Base-by-base conservation (phyloP, 495 filamentous ascomycete genomes). In the Neurospora pannonica region DNA sequence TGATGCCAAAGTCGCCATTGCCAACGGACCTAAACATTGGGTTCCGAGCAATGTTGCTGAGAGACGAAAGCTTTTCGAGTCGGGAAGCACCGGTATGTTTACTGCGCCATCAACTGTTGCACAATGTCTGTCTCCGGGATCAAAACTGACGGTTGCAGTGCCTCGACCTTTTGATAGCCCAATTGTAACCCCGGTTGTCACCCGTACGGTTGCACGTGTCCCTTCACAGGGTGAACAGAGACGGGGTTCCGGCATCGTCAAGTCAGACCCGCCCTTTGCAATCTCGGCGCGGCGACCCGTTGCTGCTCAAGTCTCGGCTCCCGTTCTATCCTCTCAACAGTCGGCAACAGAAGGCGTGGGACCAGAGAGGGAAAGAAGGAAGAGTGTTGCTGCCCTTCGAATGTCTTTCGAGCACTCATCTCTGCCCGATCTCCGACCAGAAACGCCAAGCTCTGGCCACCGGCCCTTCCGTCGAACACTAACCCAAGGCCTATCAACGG, bases 341-440 rank as follows among this genome's bases (percentile, higher is more conserved):
- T 37, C 74, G 31, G 31, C 19, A 24, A 46, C 38, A 71, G 75
- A 43, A 72, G 60, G 10, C 62, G 3, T 72, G 69, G 10, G 11
- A 36, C 48, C 74, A 38, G 19, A 17, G 15, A n/a, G 72, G 17
- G 38, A 74, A 28, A 74, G 71, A 67, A 80, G 75, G 46, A 75
- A 74, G 48, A 84, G 82, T 40, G 82, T 84, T 38, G 79, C 82
- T 38, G 79, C 83, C 73, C 76, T 84, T 70, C 79, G 81, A 9
- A 73, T 76, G 74, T 79, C 80, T 4, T 84, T 84, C 38, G 81
- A 84, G 70, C 67, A 19, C 8, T 31, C 48, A 19, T 70, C 70
- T 21, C 24, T 34, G 10, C 21, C 11, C 2, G 10, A 67, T 19
- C 13, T 38, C 4, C 11, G 37, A 42, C 17, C 54, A 15, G 40